Evolutionary conservation across 805 yeast species (phyloP), one percentile per base, ranked within the genome.

Genomic region (Ogataea neopini): DNA sequence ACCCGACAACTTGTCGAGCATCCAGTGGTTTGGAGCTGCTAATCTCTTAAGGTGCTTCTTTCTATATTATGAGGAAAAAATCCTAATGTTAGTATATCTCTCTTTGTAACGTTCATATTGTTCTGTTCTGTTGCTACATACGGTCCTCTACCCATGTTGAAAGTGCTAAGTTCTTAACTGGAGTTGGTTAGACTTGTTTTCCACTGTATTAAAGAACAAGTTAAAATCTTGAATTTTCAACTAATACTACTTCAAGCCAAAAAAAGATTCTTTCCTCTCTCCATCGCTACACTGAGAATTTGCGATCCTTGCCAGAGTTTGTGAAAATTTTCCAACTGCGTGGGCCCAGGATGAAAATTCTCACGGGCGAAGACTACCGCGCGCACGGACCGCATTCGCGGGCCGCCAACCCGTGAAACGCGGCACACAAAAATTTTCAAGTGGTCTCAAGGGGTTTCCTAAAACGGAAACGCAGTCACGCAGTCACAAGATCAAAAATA

Each of bases 21-120:
- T 88, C 99, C 99, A 94, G 86, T 94, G 99, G 83, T 91, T 86
- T 84, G 99, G 99, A 76, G 99, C 99, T 76, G 98, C 97, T 79
- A 92, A 86, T 86, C 98, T 90, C 86, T 92, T 91, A 77, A 91
- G 86, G 77, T 92, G 97, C 85, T 92, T 91, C 91, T 90, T 89
- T 86, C 91, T 87, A 72, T 68, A 58, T 28, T 40, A 33, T 28
- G 29, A 8, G 25, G 37, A 17, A 34, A n/a, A 36, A 36, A 3
- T 20, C 40, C 29, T 9, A 28, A 36, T 17, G 42, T 39, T 39
- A 39, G 42, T 39, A 39, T 15, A 8, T 15, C 15, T 26, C 18
- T 26, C 33, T 25, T 17, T 26, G 15, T n/a, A 5, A 26, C 11
- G 25, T 26, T 34, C 23, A 33, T 39, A 18, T 26, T 17, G n/a